These are phyloP conservation scores for Gaertneriomyces semiglobifer DNA, from an alignment of 192 early-diverging fungal species.

Conservation along the genomic window DNA sequence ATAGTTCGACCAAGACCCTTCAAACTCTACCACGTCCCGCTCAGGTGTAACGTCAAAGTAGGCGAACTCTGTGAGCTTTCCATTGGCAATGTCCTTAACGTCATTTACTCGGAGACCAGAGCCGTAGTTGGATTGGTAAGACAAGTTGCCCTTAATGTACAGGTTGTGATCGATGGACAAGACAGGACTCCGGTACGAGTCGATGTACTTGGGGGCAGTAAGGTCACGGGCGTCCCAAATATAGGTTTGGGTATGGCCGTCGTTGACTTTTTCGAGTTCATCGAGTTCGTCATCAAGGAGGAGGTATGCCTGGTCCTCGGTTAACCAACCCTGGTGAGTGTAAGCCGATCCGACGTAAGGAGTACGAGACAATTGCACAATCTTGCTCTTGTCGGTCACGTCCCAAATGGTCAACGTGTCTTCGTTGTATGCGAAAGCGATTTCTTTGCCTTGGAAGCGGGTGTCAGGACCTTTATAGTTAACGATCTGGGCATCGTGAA, in stretches of 20 bases:
- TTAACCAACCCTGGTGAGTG: slow-evolving; percentile 13
- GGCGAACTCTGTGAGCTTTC: neutral
- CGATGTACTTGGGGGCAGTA: neutral
- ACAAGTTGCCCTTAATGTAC: slow-evolving; percentile 13
- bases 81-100: neutral
- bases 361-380: neutral
- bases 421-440: neutral
- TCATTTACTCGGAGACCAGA: slow-evolving; percentile 1
- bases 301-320: slow-evolving; percentile 6
- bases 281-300: slow-evolving; percentile 7
- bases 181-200: neutral
- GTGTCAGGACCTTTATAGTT: neutral
- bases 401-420: slow-evolving; percentile 7
- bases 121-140: slow-evolving; percentile 10
- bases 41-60: slow-evolving; percentile 10
- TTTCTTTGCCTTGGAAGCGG: slow-evolving; percentile 2
- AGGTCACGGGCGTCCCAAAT: slow-evolving; percentile 9
- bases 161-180: slow-evolving; percentile 8
- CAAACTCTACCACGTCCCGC: neutral
- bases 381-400: neutral
- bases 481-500: slow-evolving; percentile 5
- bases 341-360: neutral
- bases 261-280: neutral
- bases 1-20: slow-evolving; percentile 6
- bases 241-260: slow-evolving; percentile 4